Percentiles rank a stretch among this genome's conserved stretches.
Evolutionary conservation across 148 eudicot species (phyloP).

Genomic region (Amaranthus hypochondriacus): DNA sequence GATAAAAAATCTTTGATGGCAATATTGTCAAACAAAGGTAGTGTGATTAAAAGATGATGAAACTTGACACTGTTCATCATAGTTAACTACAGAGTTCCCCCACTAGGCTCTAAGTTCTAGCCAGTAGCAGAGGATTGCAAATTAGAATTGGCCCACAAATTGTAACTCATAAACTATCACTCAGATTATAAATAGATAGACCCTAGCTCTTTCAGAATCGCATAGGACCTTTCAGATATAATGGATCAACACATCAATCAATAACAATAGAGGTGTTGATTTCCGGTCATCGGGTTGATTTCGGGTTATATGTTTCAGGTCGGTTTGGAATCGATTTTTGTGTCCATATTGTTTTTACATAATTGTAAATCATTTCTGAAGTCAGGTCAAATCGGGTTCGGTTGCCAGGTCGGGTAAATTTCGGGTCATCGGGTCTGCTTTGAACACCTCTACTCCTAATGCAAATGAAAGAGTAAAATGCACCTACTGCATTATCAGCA

Average conservation of each 20-base stretch:
- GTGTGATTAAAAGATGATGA: neutral
- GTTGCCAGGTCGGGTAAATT: no score
- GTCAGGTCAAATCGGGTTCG: no score
- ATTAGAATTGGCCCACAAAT: neutral
- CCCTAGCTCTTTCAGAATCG: neutral
- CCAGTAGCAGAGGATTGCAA: neutral
- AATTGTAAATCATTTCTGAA: no score
- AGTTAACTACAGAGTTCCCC: neutral
- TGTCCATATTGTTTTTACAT: no score
- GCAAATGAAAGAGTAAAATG: neutral
- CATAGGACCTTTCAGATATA: neutral
- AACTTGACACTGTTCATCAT: neutral
- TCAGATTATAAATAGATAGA: neutral
- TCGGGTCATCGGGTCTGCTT: no score
- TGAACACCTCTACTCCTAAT: neutral
- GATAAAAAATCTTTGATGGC: conserved; percentile 1
- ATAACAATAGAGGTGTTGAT: no score
- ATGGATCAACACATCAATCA: neutral
- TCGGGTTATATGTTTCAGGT: no score
- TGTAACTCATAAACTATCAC: neutral
- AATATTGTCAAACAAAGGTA: neutral
- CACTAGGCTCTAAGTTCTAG: neutral
- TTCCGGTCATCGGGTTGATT: no score
- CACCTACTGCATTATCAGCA: neutral
- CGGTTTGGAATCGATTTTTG: no score